Base-by-base conservation (phyloP, 1,139 yeast genomes). In the Protomyces lactucae-debilis region DNA sequence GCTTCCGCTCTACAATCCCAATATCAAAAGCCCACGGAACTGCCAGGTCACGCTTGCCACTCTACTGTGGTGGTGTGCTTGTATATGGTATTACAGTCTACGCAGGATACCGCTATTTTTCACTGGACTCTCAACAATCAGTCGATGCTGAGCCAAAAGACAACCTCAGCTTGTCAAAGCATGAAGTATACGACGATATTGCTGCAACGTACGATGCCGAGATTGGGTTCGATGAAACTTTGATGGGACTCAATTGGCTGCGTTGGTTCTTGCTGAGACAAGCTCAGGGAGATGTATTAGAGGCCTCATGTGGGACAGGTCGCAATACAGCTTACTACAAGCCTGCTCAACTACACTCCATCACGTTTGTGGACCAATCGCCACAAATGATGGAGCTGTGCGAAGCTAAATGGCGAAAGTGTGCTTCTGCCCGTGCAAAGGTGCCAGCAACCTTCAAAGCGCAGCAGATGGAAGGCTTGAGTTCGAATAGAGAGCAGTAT, bases 241-340 rank as follows among this genome's bases (percentile, higher is more conserved):
- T 89, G 61, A 85, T 95, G 67, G 81, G 88, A 57, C 84, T 93
- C 82, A 95, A 96, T 53, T 81, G 83, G 69, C 84, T 91, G 76
- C 83, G 99, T 71, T 84, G 85, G 70, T 87, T 95, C 88, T 77
- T 90, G 57, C 87, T 88, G 90, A 82, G 80, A 57, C 87, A 89
- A 68, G 82, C 56, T 8, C 40, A 66, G 64, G 71, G 71, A 12
- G 69, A 69, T 73, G 97, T 91, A 0, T 78, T 93, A 67, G 99
- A 95, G 75, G 93, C 92, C 18, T 87, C 97, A 0, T 89, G 96
- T 73, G 99, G 99, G 65, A 93, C 99, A 0, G 99, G 99, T 3
- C 82, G 99, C 74, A 93, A 93, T 73, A 82, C 92, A 67, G 85
- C 87, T 57, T 91, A 87, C 73, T 77, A 91, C 69, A 80, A 85